phyloP scores from a whole-genome alignment of 2,329 filamentous ascomycete genomes.

The Pseudogymnoascus sp. region DNA sequence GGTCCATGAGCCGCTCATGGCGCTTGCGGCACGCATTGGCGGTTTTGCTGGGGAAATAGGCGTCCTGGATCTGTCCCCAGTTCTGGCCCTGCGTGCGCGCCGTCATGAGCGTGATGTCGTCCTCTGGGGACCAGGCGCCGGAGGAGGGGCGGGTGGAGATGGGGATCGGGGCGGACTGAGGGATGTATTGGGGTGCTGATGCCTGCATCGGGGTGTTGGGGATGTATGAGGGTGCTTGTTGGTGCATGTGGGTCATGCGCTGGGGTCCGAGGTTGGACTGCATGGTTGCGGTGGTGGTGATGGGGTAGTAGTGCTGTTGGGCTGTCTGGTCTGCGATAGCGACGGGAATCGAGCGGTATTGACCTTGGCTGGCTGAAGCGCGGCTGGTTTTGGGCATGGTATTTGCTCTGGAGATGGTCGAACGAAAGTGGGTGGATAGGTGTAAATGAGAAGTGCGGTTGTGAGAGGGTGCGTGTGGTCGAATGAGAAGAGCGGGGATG shows the following conservation, averaged over 20 bases:
- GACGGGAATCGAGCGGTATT: conserved; percentile 21
- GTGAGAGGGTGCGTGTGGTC: conserved; percentile 10
- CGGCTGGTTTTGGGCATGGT: conserved; percentile 25
- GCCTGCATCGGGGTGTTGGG: conserved; percentile 16
- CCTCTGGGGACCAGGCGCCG: conserved; percentile 64
- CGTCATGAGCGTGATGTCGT: conserved; percentile 66
- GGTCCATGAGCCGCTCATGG: conserved; percentile 77
- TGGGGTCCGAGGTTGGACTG: conserved; percentile 11
- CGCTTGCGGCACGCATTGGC: conserved; percentile 82
- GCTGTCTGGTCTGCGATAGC: conserved; percentile 14
- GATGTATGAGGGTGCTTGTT: conserved; percentile 6
- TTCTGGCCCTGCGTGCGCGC: conserved; percentile 71
- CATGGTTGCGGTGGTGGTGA: conserved; percentile 19
- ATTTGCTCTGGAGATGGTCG: conserved; percentile 9
- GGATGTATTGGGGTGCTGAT: neutral
- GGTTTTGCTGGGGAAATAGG: conserved; percentile 70
- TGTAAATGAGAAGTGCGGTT: conserved; percentile 8
- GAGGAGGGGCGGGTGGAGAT: conserved; percentile 44
- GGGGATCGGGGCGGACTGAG: conserved; percentile 12
- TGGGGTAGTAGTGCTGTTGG: conserved; percentile 16
- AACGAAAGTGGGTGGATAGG: conserved; percentile 10
- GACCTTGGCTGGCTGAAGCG: conserved; percentile 20
- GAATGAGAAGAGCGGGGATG: conserved; percentile 6
- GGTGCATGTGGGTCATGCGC: conserved; percentile 14
- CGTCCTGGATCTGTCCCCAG: conserved; percentile 73